A percentile compares a stretch with the other conserved stretches of the same genome.
These are phyloP conservation scores for Juglanconis sp. DNA, from an alignment of 2,329 filamentous ascomycete genomes.

Conservation along the genomic window DNA sequence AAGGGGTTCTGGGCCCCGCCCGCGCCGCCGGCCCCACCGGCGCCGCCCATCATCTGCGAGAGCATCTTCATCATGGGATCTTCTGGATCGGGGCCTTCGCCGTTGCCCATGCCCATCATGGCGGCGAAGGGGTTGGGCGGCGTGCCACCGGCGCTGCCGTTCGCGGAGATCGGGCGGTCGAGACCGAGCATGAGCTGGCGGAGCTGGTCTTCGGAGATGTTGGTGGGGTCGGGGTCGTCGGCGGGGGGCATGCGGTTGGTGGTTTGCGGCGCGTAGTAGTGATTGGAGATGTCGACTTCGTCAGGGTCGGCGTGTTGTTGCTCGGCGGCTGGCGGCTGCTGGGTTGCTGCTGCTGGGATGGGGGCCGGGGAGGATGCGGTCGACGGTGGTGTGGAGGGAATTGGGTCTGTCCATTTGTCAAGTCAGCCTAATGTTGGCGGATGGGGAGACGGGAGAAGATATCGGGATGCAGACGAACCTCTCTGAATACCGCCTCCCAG, in stretches of 20 bases:
- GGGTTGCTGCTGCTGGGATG: slow-evolving; percentile 28
- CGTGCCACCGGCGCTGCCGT: slow-evolving; percentile 8
- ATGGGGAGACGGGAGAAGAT: background rate
- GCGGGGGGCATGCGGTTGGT: slow-evolving; percentile 34
- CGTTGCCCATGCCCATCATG: slow-evolving; percentile 25
- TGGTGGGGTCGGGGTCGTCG: slow-evolving; percentile 27
- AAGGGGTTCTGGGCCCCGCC: slow-evolving; percentile 29
- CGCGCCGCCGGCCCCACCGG: slow-evolving; percentile 29
- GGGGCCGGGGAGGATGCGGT: slow-evolving; percentile 25
- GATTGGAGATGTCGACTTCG: slow-evolving; percentile 76
- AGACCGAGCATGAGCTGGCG: slow-evolving; percentile 64
- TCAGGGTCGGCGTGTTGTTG: slow-evolving; percentile 60
- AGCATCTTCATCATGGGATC: slow-evolving; percentile 74
- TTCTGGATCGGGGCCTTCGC: slow-evolving; percentile 29
- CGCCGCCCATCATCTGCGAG: slow-evolving; percentile 62
- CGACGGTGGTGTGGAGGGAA: slow-evolving; percentile 27
- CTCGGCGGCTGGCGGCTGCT: slow-evolving; percentile 28
- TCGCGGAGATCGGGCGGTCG: slow-evolving; percentile 34
- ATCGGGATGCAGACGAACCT: slow-evolving; percentile 31
- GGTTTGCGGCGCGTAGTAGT: slow-evolving; percentile 59
- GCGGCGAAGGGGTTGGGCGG: slow-evolving; percentile 30
- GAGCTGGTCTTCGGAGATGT: slow-evolving; percentile 56
- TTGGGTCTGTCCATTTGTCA: background rate
- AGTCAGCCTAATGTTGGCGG: background rate
- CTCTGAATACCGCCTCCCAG: slow-evolving; percentile 57